Base-by-base conservation (phyloP, 139 green algal species). In the Micromonas commoda region DNA sequence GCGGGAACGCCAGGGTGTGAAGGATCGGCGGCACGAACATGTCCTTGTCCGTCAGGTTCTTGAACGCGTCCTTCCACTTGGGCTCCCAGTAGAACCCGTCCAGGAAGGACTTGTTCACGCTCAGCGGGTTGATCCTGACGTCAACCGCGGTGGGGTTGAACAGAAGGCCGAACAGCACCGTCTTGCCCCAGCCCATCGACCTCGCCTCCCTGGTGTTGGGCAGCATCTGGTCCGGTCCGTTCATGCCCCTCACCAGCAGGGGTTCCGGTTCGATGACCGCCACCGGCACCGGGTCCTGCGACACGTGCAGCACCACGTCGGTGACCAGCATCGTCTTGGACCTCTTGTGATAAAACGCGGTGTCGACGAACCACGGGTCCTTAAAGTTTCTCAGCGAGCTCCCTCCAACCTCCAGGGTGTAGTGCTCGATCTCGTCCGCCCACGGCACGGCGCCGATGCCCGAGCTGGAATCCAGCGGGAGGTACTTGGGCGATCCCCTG, bases 311-410 rank as follows among this genome's bases (percentile, higher is more conserved):
- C 16, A 78, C 28, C 21, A 78, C 72, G 31, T 78, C 72, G 19
- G 72, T 78, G 1, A 76, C 24, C 29, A 76, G 28, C 21, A 82
- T 24, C 37, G 78, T 70, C n/a, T 63, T 78, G 31, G 38, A 53
- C 1, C 28, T 31, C 26, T 78, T 57, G 0, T 87, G 67, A 26
- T 75, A 70, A 73, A 89, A 80, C 20, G 83, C 81, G 2, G 81
- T 80, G 74, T 89, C 85, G n/a, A 81, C 85, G 26, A 89, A 78
- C 72, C 72, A 78, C 54, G 72, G 72, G 32, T 69, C 57, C 29
- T 78, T 78, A 53, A 78, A 78, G 53, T 69, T 69, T 21, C 54
- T 32, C 51, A 78, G 29, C 31, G 31, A 53, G 45, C 32, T 63
- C 5, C 72, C 72, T 13, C 72, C 72, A 4, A 89, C 64, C 24